Percentiles rank a stretch among this genome's conserved stretches.
These are phyloP conservation scores for Clonostachys byssicola DNA, from an alignment of 2,329 filamentous ascomycete species.

Conservation along the genomic window DNA sequence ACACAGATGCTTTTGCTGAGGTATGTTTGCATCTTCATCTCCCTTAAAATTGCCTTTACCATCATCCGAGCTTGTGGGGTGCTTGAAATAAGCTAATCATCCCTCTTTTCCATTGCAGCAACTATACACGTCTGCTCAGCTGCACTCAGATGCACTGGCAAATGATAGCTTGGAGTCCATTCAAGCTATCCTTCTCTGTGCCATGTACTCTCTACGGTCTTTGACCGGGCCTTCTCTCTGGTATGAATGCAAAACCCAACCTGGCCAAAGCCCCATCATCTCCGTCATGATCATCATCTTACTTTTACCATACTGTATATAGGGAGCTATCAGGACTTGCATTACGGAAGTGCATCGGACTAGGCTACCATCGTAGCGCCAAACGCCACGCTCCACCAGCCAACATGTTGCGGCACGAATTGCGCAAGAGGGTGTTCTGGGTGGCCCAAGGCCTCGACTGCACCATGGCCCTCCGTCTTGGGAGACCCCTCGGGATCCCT, in stretches of 20 bases:
- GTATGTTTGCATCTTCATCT: background rate
- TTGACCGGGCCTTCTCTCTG: conserved; percentile 16
- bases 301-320: background rate
- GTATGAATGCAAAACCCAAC: conserved; percentile 6
- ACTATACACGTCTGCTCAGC: background rate
- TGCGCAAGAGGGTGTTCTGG: background rate
- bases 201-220: conserved; percentile 17
- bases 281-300: too few relatives aligned
- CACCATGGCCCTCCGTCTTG: background rate
- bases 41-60: too few relatives aligned
- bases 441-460: background rate
- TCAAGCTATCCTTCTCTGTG: conserved; percentile 14
- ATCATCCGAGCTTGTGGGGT: too few relatives aligned
- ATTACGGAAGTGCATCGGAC: background rate
- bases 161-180: background rate
- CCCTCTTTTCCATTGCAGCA: background rate
- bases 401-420: background rate
- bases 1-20: background rate
- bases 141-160: background rate
- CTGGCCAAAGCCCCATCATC: too few relatives aligned
- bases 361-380: background rate
- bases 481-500: background rate
- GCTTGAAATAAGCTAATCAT: too few relatives aligned
- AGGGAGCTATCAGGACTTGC: background rate
- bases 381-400: background rate